Base-by-base conservation (phyloP, 106 monocot genomes). In the Narthecium ossifragum region DNA sequence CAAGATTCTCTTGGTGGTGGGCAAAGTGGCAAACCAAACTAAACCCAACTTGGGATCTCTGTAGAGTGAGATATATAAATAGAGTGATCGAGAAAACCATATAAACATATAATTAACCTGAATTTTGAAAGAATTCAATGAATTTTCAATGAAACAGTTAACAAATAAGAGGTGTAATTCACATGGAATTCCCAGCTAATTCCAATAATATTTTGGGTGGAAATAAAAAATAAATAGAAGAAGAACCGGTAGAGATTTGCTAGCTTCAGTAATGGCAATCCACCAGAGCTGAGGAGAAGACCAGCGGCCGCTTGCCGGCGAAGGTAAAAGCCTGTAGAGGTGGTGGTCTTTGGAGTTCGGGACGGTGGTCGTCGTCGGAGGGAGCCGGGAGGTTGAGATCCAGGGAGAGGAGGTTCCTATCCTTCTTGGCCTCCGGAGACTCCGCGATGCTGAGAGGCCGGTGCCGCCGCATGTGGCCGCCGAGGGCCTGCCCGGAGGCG, bases 401-500 rank as follows among this genome's bases (percentile, higher is more conserved):
- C 68, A 75, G 51, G 4, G 68, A 62, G 1, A 75, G 62, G 1
- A 60, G 4, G 46, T 20, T 47, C 45, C 27, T 48, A 28, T 64
- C 41, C 52, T 54, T 56, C 57, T 49, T 64, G 7, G 12, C 21
- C 20, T 62, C 40, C 13, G 10, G 11, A 4, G 32, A 2, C 23
- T 34, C 31, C 22, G 61, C 46, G 12, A 23, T 24, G 48, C 8
- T 49, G 7, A 36, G 4, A 37, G 68, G 60, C 27, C 73, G 31
- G 65, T 80, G 79, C 26, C 79, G 63, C 55, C 79, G 31, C 79
- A 80, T 80, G 49, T 80, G 79, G 13, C 79, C 79, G 2, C 79
- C 79, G 9, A 80, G 54, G 0, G 79, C 79, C 39, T 80, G 79
- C 1, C 79, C 79, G 14, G 70, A 74, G 2, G 64, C 54, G 69